Conservation (phyloP, 768 basidiomycete genomes). For the Lyophyllum semitale region DNA sequence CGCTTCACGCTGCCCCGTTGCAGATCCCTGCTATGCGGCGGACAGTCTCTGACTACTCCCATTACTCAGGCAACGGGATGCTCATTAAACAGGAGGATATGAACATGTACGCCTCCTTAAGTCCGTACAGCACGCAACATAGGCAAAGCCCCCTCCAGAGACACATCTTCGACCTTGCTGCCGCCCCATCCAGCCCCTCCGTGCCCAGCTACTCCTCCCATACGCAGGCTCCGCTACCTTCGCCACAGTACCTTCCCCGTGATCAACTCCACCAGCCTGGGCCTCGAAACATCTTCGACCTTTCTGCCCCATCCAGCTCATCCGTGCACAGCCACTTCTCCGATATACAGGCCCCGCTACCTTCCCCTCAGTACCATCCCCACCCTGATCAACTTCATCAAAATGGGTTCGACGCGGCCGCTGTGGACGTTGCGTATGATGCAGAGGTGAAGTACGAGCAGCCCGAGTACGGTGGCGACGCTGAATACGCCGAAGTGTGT, state of each 20-base stretch:
- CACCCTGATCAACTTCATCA: constrained; percentile 1
- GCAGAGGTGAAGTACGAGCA: constrained; percentile 9
- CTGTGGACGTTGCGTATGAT: constrained; percentile 6
- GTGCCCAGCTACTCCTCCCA: background rate
- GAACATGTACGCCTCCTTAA: constrained; percentile 5
- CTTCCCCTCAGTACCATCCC: constrained; percentile 10
- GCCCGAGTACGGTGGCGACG: constrained; percentile 1
- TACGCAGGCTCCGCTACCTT: background rate
- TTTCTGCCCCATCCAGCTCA: constrained; percentile 11
- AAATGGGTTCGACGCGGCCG: constrained; percentile 2
- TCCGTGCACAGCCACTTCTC: constrained; percentile 1
- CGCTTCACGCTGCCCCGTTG: constrained; percentile 2
- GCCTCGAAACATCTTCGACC: constrained; percentile 16
- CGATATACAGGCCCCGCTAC: background rate
- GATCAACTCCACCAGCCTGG: background rate
- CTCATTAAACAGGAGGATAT: constrained; percentile 14
- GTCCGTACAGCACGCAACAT: constrained; percentile 4
- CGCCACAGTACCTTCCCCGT: constrained; percentile 10
- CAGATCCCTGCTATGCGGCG: constrained; percentile 5
- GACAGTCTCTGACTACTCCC: constrained; percentile 3
- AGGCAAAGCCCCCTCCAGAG: constrained; percentile 6
- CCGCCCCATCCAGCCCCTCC: background rate
- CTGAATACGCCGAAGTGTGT: constrained; percentile 13
- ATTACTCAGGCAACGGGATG: background rate
- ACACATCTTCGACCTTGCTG: constrained; percentile 18